Conservation (phyloP, 495 filamentous ascomycete species). For the Penicillium angulare region DNA sequence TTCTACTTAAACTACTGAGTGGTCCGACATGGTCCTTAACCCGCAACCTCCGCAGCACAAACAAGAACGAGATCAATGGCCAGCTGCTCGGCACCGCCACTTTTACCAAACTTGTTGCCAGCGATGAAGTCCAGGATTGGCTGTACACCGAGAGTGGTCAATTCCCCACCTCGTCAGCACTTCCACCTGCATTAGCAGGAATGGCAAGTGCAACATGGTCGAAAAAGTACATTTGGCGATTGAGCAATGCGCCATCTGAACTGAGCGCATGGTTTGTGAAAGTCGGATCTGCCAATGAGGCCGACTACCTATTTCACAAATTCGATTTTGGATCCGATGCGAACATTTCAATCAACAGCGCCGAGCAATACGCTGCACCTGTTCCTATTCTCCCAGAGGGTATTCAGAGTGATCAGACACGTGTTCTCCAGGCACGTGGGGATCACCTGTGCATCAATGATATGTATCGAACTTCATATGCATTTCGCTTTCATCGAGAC, state of each 20-base stretch:
- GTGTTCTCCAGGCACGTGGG: slow-evolving; percentile 36
- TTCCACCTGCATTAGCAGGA: slow-evolving; percentile 11
- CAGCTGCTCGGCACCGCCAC: slow-evolving; percentile 40
- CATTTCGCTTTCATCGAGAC: slow-evolving; percentile 36
- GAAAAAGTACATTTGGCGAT: slow-evolving; percentile 49
- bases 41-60: slow-evolving; percentile 44
- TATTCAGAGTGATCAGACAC: slow-evolving; percentile 13
- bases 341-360: not conserved
- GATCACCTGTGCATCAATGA: slow-evolving; percentile 50
- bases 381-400: slow-evolving; percentile 22
- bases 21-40: slow-evolving; percentile 35
- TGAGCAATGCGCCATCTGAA: slow-evolving; percentile 20
- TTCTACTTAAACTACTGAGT: slow-evolving; percentile 34
- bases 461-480: slow-evolving; percentile 50
- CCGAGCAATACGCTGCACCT: slow-evolving; percentile 25
- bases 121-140: slow-evolving; percentile 30
- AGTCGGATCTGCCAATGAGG: slow-evolving; percentile 31
- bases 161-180: slow-evolving; percentile 25
- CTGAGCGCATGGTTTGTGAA: slow-evolving; percentile 52
- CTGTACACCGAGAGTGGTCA: slow-evolving; percentile 48
- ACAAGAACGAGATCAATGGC: slow-evolving; percentile 42
- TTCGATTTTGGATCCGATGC: slow-evolving; percentile 30
- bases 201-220: slow-evolving; percentile 32
- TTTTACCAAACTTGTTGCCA: slow-evolving; percentile 26
- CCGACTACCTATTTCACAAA: slow-evolving; percentile 48